Conservation (phyloP, 2,329 filamentous ascomycete genomes). For the Ophiocordyceps sinensis region DNA sequence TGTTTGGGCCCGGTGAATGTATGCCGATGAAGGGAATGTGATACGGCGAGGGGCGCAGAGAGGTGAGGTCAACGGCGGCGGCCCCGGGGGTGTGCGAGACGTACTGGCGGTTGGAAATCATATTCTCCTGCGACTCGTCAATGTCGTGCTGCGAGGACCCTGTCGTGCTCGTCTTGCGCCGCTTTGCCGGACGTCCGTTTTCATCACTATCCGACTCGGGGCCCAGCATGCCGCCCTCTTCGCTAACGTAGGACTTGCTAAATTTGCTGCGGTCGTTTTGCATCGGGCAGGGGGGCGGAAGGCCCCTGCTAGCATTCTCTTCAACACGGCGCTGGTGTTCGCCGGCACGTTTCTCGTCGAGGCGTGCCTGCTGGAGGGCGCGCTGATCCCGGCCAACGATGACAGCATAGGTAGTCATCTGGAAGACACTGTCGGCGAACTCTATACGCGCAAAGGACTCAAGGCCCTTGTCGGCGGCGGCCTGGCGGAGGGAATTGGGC, state of each 20-base stretch:
- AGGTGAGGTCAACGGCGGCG: slow-evolving; percentile 43
- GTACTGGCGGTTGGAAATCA: slow-evolving; percentile 44
- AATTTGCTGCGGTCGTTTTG: slow-evolving; percentile 38
- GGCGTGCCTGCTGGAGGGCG: slow-evolving; percentile 39
- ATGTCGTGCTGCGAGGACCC: slow-evolving; percentile 27
- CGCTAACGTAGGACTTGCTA: slow-evolving; percentile 52
- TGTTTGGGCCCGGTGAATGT: slow-evolving; percentile 51
- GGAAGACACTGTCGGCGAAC: slow-evolving; percentile 63
- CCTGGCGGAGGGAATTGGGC: slow-evolving; percentile 18
- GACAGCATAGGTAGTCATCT: slow-evolving; percentile 62
- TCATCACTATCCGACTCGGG: slow-evolving; percentile 44
- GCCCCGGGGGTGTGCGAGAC: slow-evolving; percentile 45
- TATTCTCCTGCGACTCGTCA: slow-evolving; percentile 28
- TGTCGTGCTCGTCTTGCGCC: slow-evolving; percentile 29
- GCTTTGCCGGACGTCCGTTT: slow-evolving; percentile 28
- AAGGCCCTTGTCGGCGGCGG: slow-evolving; percentile 25
- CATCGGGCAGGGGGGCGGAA: slow-evolving; percentile 36
- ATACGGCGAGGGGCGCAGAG: slow-evolving; percentile 44
- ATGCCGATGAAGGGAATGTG: slow-evolving; percentile 56
- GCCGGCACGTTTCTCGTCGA: slow-evolving; percentile 33
- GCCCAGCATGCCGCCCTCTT: slow-evolving; percentile 54
- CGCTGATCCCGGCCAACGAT: slow-evolving; percentile 58
- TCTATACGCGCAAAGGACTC: slow-evolving; percentile 48
- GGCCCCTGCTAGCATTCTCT: slow-evolving; percentile 30
- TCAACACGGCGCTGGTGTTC: slow-evolving; percentile 28